phyloP scores from a whole-genome alignment of 257 asterid genomes.

The Solanum pimpinellifolium region DNA sequence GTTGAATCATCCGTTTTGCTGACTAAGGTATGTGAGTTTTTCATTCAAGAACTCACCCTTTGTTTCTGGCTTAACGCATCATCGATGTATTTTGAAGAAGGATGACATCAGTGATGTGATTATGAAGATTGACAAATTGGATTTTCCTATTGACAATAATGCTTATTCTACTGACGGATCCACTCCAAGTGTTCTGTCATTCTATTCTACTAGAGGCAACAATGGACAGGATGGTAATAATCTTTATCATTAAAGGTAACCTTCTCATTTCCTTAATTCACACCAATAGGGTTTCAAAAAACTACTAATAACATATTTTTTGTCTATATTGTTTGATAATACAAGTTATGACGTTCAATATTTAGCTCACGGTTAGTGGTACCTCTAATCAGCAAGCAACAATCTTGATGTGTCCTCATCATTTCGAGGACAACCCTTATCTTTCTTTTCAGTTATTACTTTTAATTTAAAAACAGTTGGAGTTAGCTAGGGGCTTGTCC shows the following conservation, averaged over 20 bases:
- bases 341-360: not conserved
- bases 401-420: not conserved
- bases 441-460: too few relatives aligned
- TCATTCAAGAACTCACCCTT: constrained; percentile 81
- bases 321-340: too few relatives aligned
- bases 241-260: not conserved
- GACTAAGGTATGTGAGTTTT: constrained; percentile 83
- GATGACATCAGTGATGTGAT: not conserved
- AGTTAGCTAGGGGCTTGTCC: not conserved
- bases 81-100: not conserved
- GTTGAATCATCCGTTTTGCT: constrained; percentile 77
- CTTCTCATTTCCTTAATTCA: not conserved
- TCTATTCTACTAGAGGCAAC: not conserved
- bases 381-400: not conserved
- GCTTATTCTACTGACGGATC: not conserved
- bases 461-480: not conserved
- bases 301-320: too few relatives aligned
- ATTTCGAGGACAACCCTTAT: not conserved
- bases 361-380: fast-evolving
- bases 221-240: not conserved
- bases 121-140: not conserved
- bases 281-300: too few relatives aligned
- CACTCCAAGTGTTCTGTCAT: not conserved
- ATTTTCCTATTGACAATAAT: not conserved
- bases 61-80: constrained; percentile 79